Percentiles rank a stretch among this genome's conserved stretches.
phyloP scores from a whole-genome alignment of 495 filamentous ascomycete genomes.

The Trichocladium uniseriatum region DNA sequence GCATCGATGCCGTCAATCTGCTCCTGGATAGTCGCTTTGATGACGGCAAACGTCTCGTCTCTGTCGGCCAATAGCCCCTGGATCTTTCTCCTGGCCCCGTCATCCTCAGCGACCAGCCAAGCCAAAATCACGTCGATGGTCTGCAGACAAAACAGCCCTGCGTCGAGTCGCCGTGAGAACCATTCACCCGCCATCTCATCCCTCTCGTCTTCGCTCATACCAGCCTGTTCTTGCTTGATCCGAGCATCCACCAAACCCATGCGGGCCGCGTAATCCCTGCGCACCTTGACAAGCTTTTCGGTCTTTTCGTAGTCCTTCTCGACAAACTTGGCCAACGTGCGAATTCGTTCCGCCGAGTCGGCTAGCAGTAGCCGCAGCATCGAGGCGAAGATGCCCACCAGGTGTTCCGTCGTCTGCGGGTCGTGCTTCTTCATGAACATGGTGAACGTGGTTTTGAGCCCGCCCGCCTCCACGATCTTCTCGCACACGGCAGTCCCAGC shows the following conservation, averaged over 20 bases:
- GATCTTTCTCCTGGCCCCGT: conserved; percentile 62
- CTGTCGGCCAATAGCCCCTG: conserved; percentile 52
- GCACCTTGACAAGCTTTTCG: conserved; percentile 54
- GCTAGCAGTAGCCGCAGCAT: conserved; percentile 72
- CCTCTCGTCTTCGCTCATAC: conserved; percentile 50
- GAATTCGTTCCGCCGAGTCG: conserved; percentile 68
- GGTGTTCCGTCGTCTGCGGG: conserved; percentile 62
- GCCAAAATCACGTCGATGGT: conserved; percentile 81
- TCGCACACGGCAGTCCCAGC: conserved; percentile 52
- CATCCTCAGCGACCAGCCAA: conserved; percentile 90
- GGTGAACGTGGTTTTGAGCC: conserved; percentile 74
- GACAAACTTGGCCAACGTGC: conserved; percentile 86
- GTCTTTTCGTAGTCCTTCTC: conserved; percentile 90
- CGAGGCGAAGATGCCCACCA: conserved; percentile 81
- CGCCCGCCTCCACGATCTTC: conserved; percentile 69
- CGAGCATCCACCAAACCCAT: conserved; percentile 56
- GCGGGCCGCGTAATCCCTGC: conserved; percentile 60
- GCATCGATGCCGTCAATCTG: conserved; percentile 56
- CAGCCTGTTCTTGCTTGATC: conserved; percentile 48
- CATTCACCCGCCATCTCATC: conserved; percentile 55
- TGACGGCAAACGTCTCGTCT: conserved; percentile 52
- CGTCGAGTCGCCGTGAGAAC: conserved; percentile 77
- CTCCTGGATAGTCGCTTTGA: conserved; percentile 59
- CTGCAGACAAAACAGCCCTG: conserved; percentile 76
- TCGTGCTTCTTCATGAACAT: conserved; percentile 89